These are phyloP conservation scores for Protomyces pachydermus DNA, from an alignment of 1,139 yeast genomes.

Conservation along the genomic window DNA sequence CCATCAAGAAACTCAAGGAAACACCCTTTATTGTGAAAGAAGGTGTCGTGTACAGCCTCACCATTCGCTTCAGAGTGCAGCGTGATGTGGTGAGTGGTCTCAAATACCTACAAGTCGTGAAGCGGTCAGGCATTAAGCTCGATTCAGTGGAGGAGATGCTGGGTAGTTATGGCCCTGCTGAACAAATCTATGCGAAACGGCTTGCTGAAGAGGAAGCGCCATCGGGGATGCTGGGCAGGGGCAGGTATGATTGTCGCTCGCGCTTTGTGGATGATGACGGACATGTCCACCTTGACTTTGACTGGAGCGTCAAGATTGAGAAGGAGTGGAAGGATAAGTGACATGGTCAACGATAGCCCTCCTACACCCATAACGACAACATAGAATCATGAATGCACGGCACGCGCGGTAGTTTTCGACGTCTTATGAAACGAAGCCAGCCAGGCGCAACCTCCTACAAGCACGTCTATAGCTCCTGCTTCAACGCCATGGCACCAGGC, in stretches of 20 bases:
- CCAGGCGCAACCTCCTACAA: background rate
- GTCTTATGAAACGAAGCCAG: background rate
- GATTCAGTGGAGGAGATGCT: constrained; percentile 83
- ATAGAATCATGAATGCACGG: background rate
- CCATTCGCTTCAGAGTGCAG: constrained; percentile 75
- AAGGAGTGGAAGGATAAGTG: constrained; percentile 38
- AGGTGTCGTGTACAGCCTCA: constrained; percentile 65
- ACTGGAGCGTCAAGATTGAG: constrained; percentile 81
- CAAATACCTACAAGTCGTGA: constrained; percentile 76
- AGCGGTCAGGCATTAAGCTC: constrained; percentile 80
- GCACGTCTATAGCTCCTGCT: background rate
- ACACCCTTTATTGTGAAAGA: constrained; percentile 73
- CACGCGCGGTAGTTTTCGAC: background rate
- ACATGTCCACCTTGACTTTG: constrained; percentile 63
- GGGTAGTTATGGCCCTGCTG: constrained; percentile 55
- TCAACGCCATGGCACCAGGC: background rate
- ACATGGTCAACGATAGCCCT: background rate
- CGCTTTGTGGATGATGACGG: constrained; percentile 87
- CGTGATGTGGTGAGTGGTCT: constrained; percentile 89
- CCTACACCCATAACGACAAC: background rate
- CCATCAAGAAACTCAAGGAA: constrained; percentile 44
- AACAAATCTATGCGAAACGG: constrained; percentile 54
- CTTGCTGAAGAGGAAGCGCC: constrained; percentile 79
- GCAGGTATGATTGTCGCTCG: constrained; percentile 72
- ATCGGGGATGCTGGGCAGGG: constrained; percentile 81